A percentile compares a stretch with the other conserved stretches of the same genome.
phyloP scores from a whole-genome alignment of 208 protist species.

The Perkinsela sp. region DNA sequence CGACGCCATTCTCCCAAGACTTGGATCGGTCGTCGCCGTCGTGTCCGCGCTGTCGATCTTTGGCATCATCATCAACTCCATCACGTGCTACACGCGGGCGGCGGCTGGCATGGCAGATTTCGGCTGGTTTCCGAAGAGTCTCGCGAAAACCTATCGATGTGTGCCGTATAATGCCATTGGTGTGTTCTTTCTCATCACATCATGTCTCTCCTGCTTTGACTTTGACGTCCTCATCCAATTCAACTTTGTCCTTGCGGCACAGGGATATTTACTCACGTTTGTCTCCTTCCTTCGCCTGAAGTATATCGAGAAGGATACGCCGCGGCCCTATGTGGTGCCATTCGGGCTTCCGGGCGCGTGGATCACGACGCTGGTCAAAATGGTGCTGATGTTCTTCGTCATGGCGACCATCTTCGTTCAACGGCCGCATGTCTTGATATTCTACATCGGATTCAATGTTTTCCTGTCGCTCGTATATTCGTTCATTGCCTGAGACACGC shows the following conservation, averaged over 20 bases:
- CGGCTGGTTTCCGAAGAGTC: slow-evolving; percentile 4
- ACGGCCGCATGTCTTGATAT: not conserved
- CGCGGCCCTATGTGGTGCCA: not conserved
- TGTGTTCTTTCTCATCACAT: not conserved
- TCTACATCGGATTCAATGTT: not conserved
- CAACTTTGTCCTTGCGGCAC: not conserved
- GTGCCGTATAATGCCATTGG: not conserved
- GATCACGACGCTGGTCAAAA: not conserved
- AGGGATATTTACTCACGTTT: not conserved
- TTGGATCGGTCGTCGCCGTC: slow-evolving; percentile 2
- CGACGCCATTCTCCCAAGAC: slow-evolving; percentile 3
- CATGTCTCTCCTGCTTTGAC: not conserved
- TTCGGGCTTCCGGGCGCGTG: not conserved
- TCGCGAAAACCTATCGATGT: not conserved
- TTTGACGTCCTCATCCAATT: slow-evolving; percentile 1
- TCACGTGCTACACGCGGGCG: slow-evolving; percentile 1
- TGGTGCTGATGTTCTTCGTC: not conserved
- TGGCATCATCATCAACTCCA: slow-evolving; percentile 4
- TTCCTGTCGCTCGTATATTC: not conserved
- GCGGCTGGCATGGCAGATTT: slow-evolving; percentile 5
- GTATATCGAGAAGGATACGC: not conserved
- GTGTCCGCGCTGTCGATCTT: slow-evolving; percentile 4
- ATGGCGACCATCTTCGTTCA: not conserved
- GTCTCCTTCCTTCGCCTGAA: not conserved
- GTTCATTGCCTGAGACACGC: no score